These are phyloP conservation scores for Paecilomyces sp. DNA, from an alignment of 2,329 filamentous ascomycete genomes.

Conservation along the genomic window DNA sequence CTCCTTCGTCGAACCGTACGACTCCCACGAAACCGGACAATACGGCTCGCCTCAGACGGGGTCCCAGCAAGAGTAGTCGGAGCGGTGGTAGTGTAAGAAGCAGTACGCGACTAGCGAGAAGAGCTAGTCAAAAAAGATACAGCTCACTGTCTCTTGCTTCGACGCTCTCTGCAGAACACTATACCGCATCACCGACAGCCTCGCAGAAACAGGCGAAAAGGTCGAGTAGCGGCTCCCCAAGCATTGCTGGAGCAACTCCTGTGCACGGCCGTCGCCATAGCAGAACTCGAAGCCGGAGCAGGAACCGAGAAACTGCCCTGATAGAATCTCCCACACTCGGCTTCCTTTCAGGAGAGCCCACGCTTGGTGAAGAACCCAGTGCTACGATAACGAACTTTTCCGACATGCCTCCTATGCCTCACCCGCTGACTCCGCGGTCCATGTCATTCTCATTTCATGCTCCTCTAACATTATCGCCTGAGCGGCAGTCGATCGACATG, in stretches of 20 bases:
- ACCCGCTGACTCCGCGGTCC: constrained; percentile 13
- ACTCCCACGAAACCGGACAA: background rate
- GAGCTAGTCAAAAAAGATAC: background rate
- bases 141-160: background rate
- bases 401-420: constrained; percentile 13
- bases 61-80: background rate
- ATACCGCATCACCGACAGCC: background rate
- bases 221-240: background rate
- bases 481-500: constrained; percentile 6
- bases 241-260: background rate
- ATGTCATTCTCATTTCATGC: constrained; percentile 16
- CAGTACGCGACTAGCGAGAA: background rate
- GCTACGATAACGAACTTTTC: constrained; percentile 17
- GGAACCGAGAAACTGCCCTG: background rate
- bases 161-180: background rate
- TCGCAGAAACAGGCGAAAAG: background rate
- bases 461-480: constrained; percentile 11
- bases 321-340: background rate
- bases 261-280: background rate
- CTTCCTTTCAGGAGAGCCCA: background rate
- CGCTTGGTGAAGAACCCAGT: constrained; percentile 1
- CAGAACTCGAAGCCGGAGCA: background rate
- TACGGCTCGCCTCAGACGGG: background rate
- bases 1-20: constrained; percentile 13
- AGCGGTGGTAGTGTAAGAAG: background rate